Conservation (phyloP, 1,284 basidiomycete species). For the Ceratobasidium papillatum region DNA sequence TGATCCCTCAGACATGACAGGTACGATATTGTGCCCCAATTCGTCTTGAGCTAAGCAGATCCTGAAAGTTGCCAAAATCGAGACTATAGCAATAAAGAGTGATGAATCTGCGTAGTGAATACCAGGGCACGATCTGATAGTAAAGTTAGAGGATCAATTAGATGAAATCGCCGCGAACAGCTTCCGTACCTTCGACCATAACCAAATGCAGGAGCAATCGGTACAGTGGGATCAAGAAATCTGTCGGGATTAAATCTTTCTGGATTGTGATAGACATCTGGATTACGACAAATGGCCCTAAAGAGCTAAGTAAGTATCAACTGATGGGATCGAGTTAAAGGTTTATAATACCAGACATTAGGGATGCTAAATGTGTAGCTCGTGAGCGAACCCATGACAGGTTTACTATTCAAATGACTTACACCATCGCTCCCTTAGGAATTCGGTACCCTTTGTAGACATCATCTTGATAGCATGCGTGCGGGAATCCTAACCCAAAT, state of each 20-base stretch:
- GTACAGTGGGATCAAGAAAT: slow-evolving; percentile 4
- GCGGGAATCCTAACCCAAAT: slow-evolving; percentile 49
- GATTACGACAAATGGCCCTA: slow-evolving; percentile 17
- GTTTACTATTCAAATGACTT: not conserved
- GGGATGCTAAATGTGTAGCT: not conserved
- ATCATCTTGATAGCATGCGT: slow-evolving; percentile 51
- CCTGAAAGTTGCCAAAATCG: slow-evolving; percentile 46
- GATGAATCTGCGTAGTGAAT: slow-evolving; percentile 47
- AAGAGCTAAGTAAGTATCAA: not conserved
- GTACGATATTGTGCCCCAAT: not conserved
- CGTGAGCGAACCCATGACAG: not conserved
- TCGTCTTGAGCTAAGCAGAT: not conserved
- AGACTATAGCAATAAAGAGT: slow-evolving; percentile 44
- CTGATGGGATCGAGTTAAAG: not conserved
- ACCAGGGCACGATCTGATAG: slow-evolving; percentile 46
- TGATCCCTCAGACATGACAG: not conserved
- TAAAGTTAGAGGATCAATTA: not conserved
- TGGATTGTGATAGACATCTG: not conserved
- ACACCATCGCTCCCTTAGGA: slow-evolving; percentile 49
- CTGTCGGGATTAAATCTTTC: slow-evolving; percentile 17
- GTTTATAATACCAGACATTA: not conserved
- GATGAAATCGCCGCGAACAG: too few species aligned
- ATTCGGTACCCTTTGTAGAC: slow-evolving; percentile 53
- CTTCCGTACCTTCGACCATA: slow-evolving; percentile 6
- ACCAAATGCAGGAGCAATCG: slow-evolving; percentile 1